phyloP scores from a whole-genome alignment of 495 filamentous ascomycete genomes.

The Bombardia bombarda region DNA sequence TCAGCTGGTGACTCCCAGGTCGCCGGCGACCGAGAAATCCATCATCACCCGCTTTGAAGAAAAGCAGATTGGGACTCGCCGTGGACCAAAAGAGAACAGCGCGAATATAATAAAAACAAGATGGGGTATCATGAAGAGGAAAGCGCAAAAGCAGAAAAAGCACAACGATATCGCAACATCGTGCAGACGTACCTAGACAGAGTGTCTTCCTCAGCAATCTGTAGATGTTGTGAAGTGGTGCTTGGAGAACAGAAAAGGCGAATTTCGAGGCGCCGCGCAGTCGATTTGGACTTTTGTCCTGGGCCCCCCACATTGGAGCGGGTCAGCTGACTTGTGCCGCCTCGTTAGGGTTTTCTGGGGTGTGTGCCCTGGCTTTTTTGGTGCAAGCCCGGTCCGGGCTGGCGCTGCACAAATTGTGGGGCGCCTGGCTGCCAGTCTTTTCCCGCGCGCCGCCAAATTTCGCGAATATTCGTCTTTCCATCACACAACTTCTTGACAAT shows the following conservation, averaged over 20 bases:
- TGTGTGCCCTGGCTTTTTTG: constrained; percentile 17
- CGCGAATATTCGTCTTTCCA: constrained; percentile 16
- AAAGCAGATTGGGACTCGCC: constrained; percentile 1
- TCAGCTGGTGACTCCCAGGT: too few relatives aligned
- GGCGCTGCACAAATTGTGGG: constrained; percentile 14
- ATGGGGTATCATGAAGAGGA: constrained; percentile 20
- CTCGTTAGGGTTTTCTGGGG: constrained; percentile 18
- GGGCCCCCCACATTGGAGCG: constrained; percentile 17
- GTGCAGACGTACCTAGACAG: constrained; percentile 49
- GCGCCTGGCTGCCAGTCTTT: constrained; percentile 14
- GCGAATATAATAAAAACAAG: too few relatives aligned
- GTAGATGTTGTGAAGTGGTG: constrained; percentile 34
- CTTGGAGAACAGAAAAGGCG: too few relatives aligned
- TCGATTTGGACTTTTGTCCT: constrained; percentile 24
- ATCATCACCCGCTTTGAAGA: too few relatives aligned
- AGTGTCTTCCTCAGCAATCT: constrained; percentile 48
- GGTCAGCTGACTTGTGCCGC: constrained; percentile 21
- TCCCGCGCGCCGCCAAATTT: constrained; percentile 19
- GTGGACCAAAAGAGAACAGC: constrained; percentile 3
- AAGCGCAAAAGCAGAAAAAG: constrained; percentile 10
- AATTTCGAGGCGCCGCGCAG: too few relatives aligned
- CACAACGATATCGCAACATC: constrained; percentile 22
- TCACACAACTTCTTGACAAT: constrained; percentile 25
- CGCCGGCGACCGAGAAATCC: too few relatives aligned
- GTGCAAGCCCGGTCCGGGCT: neutral